phyloP scores from a whole-genome alignment of 257 asterid genomes.

The Osmanthus fragrans region DNA sequence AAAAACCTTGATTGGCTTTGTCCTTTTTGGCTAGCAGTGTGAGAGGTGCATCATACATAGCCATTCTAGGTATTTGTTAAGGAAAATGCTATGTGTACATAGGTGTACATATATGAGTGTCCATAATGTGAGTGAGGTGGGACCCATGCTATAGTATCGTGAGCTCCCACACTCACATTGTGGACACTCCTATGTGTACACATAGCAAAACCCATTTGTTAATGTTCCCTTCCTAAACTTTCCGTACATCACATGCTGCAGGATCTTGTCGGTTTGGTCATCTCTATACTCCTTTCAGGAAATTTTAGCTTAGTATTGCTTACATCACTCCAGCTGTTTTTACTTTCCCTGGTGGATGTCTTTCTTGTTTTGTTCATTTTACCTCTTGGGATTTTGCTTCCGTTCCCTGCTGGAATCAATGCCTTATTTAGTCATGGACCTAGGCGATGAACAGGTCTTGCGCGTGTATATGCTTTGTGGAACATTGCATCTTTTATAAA shows the following conservation, averaged over 20 bases:
- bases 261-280: conserved; percentile 98
- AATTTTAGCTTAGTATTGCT: conserved; percentile 97
- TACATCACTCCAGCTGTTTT: conserved; percentile 92
- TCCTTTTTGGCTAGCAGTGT: neutral
- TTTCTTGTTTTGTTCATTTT: no score
- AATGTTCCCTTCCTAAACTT: conserved; percentile 14
- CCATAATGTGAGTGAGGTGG: no score
- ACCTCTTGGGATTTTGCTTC: no score
- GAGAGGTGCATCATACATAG: neutral
- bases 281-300: conserved; percentile 91
- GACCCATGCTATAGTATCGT: no score
- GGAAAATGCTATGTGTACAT: no score
- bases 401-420: conserved; percentile 97
- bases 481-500: conserved; percentile 82
- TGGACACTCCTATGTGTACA: no score
- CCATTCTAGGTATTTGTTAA: neutral
- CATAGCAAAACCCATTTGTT: neutral
- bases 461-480: conserved; percentile 95
- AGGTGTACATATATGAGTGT: no score
- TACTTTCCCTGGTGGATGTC: no score
- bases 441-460: conserved; percentile 92
- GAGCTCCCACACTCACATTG: no score
- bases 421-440: no score
- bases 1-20: neutral
- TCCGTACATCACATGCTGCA: conserved; percentile 40